These are phyloP conservation scores for Rhodotorula babjevae DNA, from an alignment of 768 basidiomycete genomes.

Conservation along the genomic window DNA sequence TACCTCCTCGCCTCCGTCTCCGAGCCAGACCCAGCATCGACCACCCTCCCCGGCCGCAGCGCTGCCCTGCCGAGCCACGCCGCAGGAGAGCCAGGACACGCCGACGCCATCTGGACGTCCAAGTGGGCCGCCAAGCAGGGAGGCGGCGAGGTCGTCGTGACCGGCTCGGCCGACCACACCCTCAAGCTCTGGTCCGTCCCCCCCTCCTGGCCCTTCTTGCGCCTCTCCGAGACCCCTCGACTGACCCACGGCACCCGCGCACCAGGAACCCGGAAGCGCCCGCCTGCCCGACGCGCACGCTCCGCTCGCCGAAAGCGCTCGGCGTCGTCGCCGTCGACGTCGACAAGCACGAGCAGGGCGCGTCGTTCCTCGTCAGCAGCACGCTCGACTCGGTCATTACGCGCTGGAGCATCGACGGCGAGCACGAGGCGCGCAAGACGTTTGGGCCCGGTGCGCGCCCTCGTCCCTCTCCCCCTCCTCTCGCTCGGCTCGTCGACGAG, in stretches of 20 bases:
- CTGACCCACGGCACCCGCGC: background rate
- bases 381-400: slow-evolving; percentile 37
- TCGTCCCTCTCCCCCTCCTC: too few species aligned
- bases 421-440: slow-evolving; percentile 32
- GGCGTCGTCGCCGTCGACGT: slow-evolving; percentile 38
- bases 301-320: slow-evolving; percentile 23
- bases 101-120: slow-evolving; percentile 27
- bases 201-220: too few species aligned
- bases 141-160: slow-evolving; percentile 24
- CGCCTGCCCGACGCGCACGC: slow-evolving; percentile 3
- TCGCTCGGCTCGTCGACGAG: too few species aligned
- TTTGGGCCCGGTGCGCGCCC: slow-evolving; percentile 27
- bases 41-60: background rate
- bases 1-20: slow-evolving; percentile 20
- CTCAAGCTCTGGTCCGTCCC: slow-evolving; percentile 29
- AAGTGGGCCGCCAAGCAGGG: slow-evolving; percentile 7
- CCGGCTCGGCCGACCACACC: slow-evolving; percentile 22
- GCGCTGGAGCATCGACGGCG: slow-evolving; percentile 28
- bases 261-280: slow-evolving; percentile 15
- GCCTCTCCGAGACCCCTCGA: too few species aligned
- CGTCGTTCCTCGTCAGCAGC: slow-evolving; percentile 26
- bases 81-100: slow-evolving; percentile 10
- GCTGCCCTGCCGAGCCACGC: background rate
- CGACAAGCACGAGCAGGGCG: slow-evolving; percentile 18
- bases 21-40: background rate